Base-by-base conservation (phyloP, 495 filamentous ascomycete genomes). In the Aspergillus mulundensis region DNA sequence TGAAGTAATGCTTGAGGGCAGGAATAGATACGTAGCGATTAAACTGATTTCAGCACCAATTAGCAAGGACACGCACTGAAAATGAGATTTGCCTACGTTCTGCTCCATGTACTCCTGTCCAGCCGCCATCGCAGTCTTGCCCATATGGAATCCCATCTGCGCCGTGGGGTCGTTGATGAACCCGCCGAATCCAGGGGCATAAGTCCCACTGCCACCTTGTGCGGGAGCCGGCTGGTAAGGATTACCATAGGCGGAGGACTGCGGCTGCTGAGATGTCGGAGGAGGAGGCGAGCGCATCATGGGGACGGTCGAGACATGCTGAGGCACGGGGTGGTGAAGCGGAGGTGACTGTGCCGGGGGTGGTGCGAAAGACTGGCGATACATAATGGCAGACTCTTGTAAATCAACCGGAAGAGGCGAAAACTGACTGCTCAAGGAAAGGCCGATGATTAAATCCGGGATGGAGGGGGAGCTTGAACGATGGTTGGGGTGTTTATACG, bases 221-320 rank as follows among this genome's bases (percentile, higher is more conserved):
- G 70, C 73, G 54, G 75, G 69, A 3, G 72, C 74, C 21, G 79
- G 68, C 55, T 82, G 84, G 65, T 94, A 89, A 8, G 88, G 87
- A 64, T 89, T 93, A 50, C 88, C 90, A 79, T 95, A 78, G 41
- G 73, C 69, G 46, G 84, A 77, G 59, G 82, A 81, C 48, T 83
- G 81, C 51, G 87, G 84, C 43, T 87, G 84, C 69, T 91, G 90
- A 32, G 88, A 80, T 52, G 78, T 76, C 1, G 88, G 93, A 41
- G 90, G 94, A 30, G 94, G 94, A 34, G 94, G 94, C 51, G 94
- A 97, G 76, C 95, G 87, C 72, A 99, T 87, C 76, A 97, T 92
- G n/a, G 94, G 94, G 46, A 99, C 95, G 47, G 92, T 95, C 61
- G 95, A 96, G 53, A 97, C 92, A 81, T 97, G 95, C 67, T 97